phyloP scores from a whole-genome alignment of 1,139 yeast species.

The Hyphopichia wangnamkhiaoensis region DNA sequence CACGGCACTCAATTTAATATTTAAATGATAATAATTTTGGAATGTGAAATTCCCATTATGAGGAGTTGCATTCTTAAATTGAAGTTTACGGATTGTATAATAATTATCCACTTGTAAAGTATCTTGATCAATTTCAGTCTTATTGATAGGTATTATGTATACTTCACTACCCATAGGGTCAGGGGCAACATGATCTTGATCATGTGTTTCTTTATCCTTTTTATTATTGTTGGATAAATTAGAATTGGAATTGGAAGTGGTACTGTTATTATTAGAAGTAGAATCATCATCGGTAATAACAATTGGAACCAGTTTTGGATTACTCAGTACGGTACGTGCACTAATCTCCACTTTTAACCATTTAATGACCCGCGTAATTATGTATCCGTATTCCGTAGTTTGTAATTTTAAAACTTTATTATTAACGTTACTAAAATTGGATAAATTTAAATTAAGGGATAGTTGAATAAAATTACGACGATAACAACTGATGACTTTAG shows the following conservation, averaged over 20 bases:
- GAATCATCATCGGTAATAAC: conserved; percentile 27
- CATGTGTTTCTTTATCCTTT: conserved; percentile 20
- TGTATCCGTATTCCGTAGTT: conserved; percentile 38
- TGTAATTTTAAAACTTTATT: conserved; percentile 33
- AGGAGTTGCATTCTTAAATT: conserved; percentile 64
- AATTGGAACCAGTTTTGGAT: conserved; percentile 32
- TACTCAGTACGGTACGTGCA: conserved; percentile 37
- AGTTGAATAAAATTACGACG: conserved; percentile 47
- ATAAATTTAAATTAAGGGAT: conserved; percentile 34
- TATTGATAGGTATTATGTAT: conserved; percentile 9
- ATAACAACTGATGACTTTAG: conserved; percentile 47
- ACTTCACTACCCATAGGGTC: conserved; percentile 9
- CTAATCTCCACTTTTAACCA: conserved; percentile 42
- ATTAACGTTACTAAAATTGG: conserved; percentile 25
- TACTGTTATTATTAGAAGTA: not conserved
- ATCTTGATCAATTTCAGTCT: conserved; percentile 16
- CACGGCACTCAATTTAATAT: conserved; percentile 45
- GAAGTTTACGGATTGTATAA: conserved; percentile 45
- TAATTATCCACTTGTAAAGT: conserved; percentile 31
- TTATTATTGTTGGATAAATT: not conserved
- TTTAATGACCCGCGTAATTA: conserved; percentile 36
- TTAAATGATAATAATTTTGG: conserved; percentile 58
- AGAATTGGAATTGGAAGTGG: conserved; percentile 17
- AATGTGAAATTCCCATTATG: conserved; percentile 59
- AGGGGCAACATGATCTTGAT: conserved; percentile 10